These are phyloP conservation scores for Thermoascus crustaceus DNA, from an alignment of 2,329 filamentous ascomycete species.

Conservation along the genomic window DNA sequence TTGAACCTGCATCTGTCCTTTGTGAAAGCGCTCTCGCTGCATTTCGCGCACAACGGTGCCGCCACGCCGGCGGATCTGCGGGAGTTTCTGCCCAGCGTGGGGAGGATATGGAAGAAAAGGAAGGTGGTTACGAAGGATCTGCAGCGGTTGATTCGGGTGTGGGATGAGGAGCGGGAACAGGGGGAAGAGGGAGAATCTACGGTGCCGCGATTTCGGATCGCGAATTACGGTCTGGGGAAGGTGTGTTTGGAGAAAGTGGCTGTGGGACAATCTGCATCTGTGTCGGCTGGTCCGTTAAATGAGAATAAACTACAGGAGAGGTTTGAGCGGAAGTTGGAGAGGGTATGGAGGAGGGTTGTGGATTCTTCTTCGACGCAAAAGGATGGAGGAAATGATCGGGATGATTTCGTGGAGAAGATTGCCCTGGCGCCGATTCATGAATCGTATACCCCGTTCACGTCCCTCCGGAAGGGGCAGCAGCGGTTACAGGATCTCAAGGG, in stretches of 20 bases:
- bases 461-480: conserved; percentile 33
- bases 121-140: conserved; percentile 59
- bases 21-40: conserved; percentile 58
- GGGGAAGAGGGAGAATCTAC: conserved; percentile 11
- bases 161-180: conserved; percentile 40
- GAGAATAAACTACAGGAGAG: conserved; percentile 41
- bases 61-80: conserved; percentile 56
- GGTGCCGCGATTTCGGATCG: conserved; percentile 26
- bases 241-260: conserved; percentile 28
- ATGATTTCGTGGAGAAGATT: conserved; percentile 25
- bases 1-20: conserved; percentile 59
- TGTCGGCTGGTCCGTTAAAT: conserved; percentile 24
- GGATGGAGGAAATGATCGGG: conserved; percentile 29
- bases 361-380: conserved; percentile 24
- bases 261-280: conserved; percentile 6
- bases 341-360: conserved; percentile 38
- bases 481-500: conserved; percentile 33
- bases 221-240: conserved; percentile 33
- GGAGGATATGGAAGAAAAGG: conserved; percentile 64
- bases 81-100: conserved; percentile 53
- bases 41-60: conserved; percentile 60
- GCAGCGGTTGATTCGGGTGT: conserved; percentile 58
- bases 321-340: conserved; percentile 43
- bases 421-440: conserved; percentile 29
- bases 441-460: conserved; percentile 26